phyloP scores from a whole-genome alignment of 2,329 filamentous ascomycete genomes.

The Colletotrichum sublineola region DNA sequence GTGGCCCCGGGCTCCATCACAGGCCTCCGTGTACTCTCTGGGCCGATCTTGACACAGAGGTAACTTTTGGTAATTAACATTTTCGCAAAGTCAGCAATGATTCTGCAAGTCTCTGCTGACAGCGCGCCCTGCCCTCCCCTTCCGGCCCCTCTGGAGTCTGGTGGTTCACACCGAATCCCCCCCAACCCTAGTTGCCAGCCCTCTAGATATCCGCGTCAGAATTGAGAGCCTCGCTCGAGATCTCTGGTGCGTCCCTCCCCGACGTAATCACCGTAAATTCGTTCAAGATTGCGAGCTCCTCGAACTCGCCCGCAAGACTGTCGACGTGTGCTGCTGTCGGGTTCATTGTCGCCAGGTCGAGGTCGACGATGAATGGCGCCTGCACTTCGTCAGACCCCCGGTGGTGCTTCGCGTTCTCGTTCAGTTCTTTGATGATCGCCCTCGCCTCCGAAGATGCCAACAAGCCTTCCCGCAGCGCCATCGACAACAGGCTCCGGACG shows the following conservation, averaged over 20 bases:
- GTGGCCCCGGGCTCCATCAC: neutral
- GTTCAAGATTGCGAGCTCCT: constrained; percentile 32
- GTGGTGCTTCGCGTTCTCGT: constrained; percentile 27
- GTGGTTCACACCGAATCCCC: neutral
- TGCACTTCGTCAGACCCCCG: neutral
- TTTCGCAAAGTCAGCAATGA: neutral
- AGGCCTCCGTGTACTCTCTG: neutral
- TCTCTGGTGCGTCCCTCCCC: neutral
- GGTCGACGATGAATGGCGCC: constrained; percentile 21
- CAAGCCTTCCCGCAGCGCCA: constrained; percentile 21
- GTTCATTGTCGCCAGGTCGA: constrained; percentile 14
- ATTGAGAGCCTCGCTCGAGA: neutral
- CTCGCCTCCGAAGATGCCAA: constrained; percentile 18
- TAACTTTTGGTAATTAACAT: neutral
- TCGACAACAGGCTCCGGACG: constrained; percentile 8
- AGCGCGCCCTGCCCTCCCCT: neutral
- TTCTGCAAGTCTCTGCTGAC: neutral
- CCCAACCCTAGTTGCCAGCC: neutral
- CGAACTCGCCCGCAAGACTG: constrained; percentile 20
- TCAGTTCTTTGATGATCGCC: constrained; percentile 15
- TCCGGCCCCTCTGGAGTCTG: neutral
- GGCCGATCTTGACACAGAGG: neutral
- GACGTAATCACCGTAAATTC: constrained; percentile 19
- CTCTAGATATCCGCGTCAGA: constrained; percentile 1
- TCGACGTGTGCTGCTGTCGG: constrained; percentile 11